A percentile compares a stretch with the other conserved stretches of the same genome.
Conservation (phyloP, 495 filamentous ascomycete genomes). For the Aspergillus asperescens region DNA sequence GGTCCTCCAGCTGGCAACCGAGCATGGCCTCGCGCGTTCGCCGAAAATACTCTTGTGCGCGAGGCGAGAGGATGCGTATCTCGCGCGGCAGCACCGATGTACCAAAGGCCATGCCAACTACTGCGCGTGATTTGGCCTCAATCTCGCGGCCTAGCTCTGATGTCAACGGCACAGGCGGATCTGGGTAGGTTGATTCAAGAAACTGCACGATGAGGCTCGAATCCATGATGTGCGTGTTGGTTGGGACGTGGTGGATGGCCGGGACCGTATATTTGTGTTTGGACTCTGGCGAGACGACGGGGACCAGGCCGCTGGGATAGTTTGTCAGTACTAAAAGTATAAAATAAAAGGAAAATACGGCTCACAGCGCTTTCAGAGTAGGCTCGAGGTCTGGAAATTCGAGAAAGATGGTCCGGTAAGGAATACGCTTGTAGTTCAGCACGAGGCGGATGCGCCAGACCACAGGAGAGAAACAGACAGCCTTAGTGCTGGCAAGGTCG, state of each 20-base stretch:
- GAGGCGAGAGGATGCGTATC: conserved; percentile 34
- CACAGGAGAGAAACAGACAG: conserved; percentile 36
- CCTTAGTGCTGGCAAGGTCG: conserved; percentile 37
- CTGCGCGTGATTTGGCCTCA: conserved; percentile 26
- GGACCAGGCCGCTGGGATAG: background rate
- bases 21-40: conserved; percentile 33
- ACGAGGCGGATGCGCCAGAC: conserved; percentile 43
- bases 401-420: conserved; percentile 36
- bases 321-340: too few relatives aligned
- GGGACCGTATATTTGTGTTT: conserved; percentile 38
- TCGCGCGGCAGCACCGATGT: conserved; percentile 32
- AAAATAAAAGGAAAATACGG: too few relatives aligned
- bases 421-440: conserved; percentile 40
- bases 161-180: conserved; percentile 27
- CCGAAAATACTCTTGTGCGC: conserved; percentile 36
- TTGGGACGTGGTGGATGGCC: conserved; percentile 37
- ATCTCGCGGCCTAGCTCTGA: conserved; percentile 34
- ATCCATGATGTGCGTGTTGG: conserved; percentile 39
- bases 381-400: conserved; percentile 42
- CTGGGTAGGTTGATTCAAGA: conserved; percentile 36
- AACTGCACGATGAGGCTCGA: conserved; percentile 35
- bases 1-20: conserved; percentile 30
- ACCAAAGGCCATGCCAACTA: conserved; percentile 22
- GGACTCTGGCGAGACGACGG: conserved; percentile 16
- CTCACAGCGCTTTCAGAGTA: conserved; percentile 37